Conservation (phyloP, 2,329 filamentous ascomycete species). For the Stylonectria norvegica region DNA sequence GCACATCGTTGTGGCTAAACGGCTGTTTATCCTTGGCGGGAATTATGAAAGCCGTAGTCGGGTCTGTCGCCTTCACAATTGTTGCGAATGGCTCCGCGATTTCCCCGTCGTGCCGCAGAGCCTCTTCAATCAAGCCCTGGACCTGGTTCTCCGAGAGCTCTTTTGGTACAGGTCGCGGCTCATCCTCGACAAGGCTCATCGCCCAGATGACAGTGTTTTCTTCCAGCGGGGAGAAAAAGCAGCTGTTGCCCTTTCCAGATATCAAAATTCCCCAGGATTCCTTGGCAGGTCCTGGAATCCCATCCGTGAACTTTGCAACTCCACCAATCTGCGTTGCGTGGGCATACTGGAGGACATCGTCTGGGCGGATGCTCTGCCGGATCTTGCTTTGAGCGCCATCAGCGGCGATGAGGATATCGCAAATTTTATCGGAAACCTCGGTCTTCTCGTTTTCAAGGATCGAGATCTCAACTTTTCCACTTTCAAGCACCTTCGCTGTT, state of each 20-base stretch:
- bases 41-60: slow-evolving; percentile 32
- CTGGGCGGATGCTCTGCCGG: slow-evolving; percentile 32
- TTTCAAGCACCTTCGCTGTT: background rate
- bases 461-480: background rate
- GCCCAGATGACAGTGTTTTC: slow-evolving; percentile 36
- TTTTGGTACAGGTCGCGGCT: slow-evolving; percentile 11
- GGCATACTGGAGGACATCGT: slow-evolving; percentile 33
- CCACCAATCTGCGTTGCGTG: slow-evolving; percentile 36
- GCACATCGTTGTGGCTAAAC: slow-evolving; percentile 31
- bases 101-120: slow-evolving; percentile 26
- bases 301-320: slow-evolving; percentile 29
- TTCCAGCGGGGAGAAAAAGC: slow-evolving; percentile 41
- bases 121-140: slow-evolving; percentile 28
- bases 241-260: slow-evolving; percentile 32
- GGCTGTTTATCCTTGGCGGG: slow-evolving; percentile 41
- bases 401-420: slow-evolving; percentile 40
- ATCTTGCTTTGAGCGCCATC: slow-evolving; percentile 40
- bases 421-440: slow-evolving; percentile 11
- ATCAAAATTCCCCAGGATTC: slow-evolving; percentile 35
- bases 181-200: slow-evolving; percentile 30
- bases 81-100: slow-evolving; percentile 35
- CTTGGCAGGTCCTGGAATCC: slow-evolving; percentile 29
- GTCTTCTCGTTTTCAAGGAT: background rate
- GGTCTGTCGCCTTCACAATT: slow-evolving; percentile 37
- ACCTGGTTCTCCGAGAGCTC: slow-evolving; percentile 15